phyloP scores from a whole-genome alignment of 306 rosid species.

The Sicyos edulis region DNA sequence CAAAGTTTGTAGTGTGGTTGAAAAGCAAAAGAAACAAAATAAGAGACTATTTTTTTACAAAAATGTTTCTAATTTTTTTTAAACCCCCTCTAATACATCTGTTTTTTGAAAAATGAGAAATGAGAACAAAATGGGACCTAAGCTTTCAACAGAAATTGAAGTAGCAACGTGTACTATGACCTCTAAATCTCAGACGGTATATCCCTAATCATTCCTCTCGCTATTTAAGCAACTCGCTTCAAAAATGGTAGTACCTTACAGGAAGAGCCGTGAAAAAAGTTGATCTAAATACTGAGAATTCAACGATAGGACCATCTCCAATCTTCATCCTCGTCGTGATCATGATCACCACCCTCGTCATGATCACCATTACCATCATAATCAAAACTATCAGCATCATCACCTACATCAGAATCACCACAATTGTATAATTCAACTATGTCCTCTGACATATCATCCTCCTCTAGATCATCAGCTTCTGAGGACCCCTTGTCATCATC shows the following conservation, averaged over 20 bases:
- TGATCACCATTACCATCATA: slow-evolving; percentile 20
- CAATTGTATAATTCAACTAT: slow-evolving; percentile 31
- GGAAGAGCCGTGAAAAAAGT: not conserved
- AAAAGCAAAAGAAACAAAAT: too few relatives aligned
- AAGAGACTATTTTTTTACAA: not conserved
- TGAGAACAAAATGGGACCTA: not conserved
- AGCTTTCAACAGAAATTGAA: not conserved
- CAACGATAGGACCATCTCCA: slow-evolving; percentile 37
- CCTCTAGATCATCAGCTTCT: slow-evolving; percentile 27
- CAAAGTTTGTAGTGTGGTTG: too few relatives aligned
- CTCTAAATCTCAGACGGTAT: not conserved
- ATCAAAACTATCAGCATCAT: slow-evolving; percentile 17
- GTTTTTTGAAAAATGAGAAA: not conserved
- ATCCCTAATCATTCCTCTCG: not conserved
- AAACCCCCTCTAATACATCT: too few relatives aligned
- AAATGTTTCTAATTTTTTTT: not conserved
- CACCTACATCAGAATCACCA: slow-evolving; percentile 20
- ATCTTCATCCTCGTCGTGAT: slow-evolving; percentile 26
- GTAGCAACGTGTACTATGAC: not conserved
- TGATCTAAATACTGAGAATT: slow-evolving; percentile 2
- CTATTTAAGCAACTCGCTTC: not conserved
- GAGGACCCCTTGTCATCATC: slow-evolving; percentile 26
- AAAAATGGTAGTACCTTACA: not conserved
- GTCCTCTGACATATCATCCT: slow-evolving; percentile 15
- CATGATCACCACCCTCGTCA: too few relatives aligned